Base-by-base conservation (phyloP, 2,329 filamentous ascomycete genomes). In the Sphaceloma murrayae region DNA sequence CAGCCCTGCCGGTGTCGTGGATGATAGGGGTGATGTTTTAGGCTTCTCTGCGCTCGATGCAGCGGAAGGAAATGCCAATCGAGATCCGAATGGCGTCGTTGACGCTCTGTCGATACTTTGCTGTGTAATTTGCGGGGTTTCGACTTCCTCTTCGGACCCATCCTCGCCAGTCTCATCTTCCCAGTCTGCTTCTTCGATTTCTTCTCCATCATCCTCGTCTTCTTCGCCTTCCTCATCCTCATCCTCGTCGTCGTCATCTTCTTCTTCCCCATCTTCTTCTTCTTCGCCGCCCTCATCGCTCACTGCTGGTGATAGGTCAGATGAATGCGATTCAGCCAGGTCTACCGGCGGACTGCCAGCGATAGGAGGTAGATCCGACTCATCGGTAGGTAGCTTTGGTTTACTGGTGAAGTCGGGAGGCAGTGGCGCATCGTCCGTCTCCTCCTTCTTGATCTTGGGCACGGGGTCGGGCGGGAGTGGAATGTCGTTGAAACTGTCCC, bases 301-400 rank as follows among this genome's bases (percentile, higher is more conserved):
- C 16, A 46, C 53, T 7, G 49, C 52, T 6, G 50, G 50, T 24
- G 51, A 56, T 2, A 49, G 26, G 34, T 59, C 55, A 2, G 56
- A 58, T 27, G 53, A 52, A 30, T 43, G 49, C 33, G 51, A 51
- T 17, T 46, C 49, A 16, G 53, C 56, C n/a, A 63, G 51, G 49
- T 69, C 62, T 8, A 70, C 57, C 14, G 66, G 63, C n/a, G 68
- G 68, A 31, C 66, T 69, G 10, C 67, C 68, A 24, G 67, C 67
- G 22, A 70, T 58, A 4, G 67, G 67, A 26, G 63, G 63, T 10
- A 64, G 34, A 30, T 63, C 50, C 3, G 56, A 54, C 13, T 54
- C 46, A 19, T 45, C 46, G 8, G 42, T 31, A n/a, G 49, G 27
- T 36, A 52, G 50, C 8, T 53, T 50, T 9, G 58, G 49, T 31